These are phyloP conservation scores for Backusella circina DNA, from an alignment of 192 early-diverging fungal genomes.

Conservation along the genomic window DNA sequence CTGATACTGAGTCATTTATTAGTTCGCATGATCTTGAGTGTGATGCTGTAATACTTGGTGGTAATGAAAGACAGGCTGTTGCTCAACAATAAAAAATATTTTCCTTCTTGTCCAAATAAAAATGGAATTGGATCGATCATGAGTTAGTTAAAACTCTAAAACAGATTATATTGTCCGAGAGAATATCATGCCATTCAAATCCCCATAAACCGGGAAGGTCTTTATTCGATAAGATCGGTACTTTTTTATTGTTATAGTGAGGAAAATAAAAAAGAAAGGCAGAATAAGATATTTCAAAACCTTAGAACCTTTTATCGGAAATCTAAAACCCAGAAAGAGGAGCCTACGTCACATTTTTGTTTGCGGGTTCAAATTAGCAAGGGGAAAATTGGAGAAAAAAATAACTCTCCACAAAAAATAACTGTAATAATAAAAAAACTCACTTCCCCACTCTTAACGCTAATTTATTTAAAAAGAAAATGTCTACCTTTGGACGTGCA, in stretches of 20 bases:
- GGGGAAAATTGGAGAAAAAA: neutral
- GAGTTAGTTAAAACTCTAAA: no score
- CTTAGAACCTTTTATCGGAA: no score
- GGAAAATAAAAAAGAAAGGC: no score
- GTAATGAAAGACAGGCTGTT: neutral
- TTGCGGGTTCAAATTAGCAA: neutral
- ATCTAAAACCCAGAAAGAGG: neutral
- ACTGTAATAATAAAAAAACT: neutral
- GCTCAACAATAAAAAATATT: neutral
- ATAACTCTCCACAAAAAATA: neutral
- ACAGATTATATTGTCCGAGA: no score
- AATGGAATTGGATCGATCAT: no score
- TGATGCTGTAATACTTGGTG: neutral
- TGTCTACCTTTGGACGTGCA: constrained; percentile 52
- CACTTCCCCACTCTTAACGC: neutral
- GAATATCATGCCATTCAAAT: no score
- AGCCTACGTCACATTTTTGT: neutral
- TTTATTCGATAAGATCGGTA: no score
- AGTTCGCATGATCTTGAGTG: neutral
- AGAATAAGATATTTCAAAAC: no score
- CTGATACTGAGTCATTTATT: neutral
- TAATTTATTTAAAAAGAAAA: constrained; percentile 6
- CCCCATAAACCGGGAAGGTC: no score
- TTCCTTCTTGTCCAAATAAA: no score
- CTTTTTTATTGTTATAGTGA: no score